Evolutionary conservation across 164 flowering plant species (phyloP).

Genomic region (Dillenia turbinata): DNA sequence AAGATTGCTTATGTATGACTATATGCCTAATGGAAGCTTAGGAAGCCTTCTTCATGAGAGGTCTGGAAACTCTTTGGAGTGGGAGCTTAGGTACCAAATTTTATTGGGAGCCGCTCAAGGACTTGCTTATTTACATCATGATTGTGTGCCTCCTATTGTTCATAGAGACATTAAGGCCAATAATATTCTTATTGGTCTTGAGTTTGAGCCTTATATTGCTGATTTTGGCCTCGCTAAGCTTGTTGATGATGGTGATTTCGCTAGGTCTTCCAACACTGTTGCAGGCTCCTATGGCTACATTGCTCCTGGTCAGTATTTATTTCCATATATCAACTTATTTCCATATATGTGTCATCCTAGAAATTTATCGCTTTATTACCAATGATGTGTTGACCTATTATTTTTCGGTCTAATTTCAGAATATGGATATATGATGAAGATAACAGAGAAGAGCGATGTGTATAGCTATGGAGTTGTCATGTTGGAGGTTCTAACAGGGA

Average conservation of each 20-base stretch:
- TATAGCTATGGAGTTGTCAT: constrained; percentile 64
- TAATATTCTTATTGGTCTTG: constrained; percentile 55
- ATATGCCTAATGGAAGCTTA: constrained; percentile 58
- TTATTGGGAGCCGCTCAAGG: constrained; percentile 55
- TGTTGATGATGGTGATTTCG: constrained; percentile 42
- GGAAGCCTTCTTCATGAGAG: constrained; percentile 48
- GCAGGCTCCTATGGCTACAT: constrained; percentile 70
- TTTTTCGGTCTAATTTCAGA: constrained; percentile 28
- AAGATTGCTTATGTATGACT: constrained; percentile 52
- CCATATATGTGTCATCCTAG: background rate
- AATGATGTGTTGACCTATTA: too few species aligned
- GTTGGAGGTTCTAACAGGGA: constrained; percentile 52
- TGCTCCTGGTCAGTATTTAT: constrained; percentile 42
- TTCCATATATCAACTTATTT: background rate
- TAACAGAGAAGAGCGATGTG: constrained; percentile 63
- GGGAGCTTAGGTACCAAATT: constrained; percentile 52
- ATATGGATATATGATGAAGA: constrained; percentile 62
- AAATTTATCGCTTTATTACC: background rate
- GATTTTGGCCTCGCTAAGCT: constrained; percentile 59
- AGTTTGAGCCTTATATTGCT: constrained; percentile 55
- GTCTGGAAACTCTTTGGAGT: constrained; percentile 31
- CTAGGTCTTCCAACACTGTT: constrained; percentile 30
- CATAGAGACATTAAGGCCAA: constrained; percentile 66
- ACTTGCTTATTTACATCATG: constrained; percentile 56
- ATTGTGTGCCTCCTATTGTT: constrained; percentile 58